A percentile compares a stretch with the other conserved stretches of the same genome.
Conservation (phyloP, 306 rosid species). For the Vachellia pachyceras region DNA sequence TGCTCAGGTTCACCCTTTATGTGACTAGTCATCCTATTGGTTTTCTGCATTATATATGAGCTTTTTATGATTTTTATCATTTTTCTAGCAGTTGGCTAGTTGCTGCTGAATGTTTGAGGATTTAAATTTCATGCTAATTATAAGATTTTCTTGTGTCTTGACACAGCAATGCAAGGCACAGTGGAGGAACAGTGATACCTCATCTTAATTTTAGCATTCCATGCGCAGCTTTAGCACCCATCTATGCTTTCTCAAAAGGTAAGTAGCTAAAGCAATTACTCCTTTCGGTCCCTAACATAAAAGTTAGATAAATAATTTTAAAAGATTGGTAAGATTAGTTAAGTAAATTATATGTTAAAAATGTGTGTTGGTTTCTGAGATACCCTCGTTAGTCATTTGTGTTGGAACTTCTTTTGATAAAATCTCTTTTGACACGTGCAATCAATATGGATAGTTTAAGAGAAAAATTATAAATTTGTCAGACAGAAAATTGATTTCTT, state of each 20-base stretch:
- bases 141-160: slow-evolving; percentile 48
- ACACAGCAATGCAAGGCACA: slow-evolving; percentile 90
- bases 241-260: slow-evolving; percentile 79
- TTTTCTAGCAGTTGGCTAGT: slow-evolving; percentile 1
- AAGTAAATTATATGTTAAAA: too few species aligned
- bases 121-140: slow-evolving; percentile 36
- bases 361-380: too few species aligned
- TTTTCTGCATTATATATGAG: not conserved
- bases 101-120: slow-evolving; percentile 33
- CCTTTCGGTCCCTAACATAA: too few species aligned
- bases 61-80: not conserved
- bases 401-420: too few species aligned
- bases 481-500: too few species aligned
- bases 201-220: slow-evolving; percentile 98
- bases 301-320: too few species aligned
- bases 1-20: not conserved
- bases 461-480: too few species aligned
- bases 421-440: not conserved
- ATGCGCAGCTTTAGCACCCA: slow-evolving; percentile 72
- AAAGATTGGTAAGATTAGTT: too few species aligned
- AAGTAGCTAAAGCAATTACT: slow-evolving; percentile 11
- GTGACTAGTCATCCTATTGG: not conserved
- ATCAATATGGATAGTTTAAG: not conserved
- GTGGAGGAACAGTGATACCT: slow-evolving; percentile 85
- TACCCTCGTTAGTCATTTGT: not conserved